Evolutionary conservation across 1,284 basidiomycete genomes (phyloP).

Genomic region (Irpex lacteus): DNA sequence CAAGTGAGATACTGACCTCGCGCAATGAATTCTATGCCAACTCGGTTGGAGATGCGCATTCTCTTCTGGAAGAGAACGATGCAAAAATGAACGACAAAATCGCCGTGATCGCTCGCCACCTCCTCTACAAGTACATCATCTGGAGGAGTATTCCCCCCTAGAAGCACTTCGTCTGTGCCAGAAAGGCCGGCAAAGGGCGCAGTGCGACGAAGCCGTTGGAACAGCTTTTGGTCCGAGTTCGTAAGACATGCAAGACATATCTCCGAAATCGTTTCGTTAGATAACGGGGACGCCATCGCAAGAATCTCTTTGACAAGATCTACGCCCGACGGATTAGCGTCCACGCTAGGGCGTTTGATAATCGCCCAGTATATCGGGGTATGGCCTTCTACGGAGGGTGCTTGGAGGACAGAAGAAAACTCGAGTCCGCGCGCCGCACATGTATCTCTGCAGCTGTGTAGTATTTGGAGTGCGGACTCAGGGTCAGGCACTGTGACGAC

Average conservation of each 20-base stretch:
- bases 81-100: slow-evolving; percentile 51
- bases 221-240: slow-evolving; percentile 58
- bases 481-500: slow-evolving; percentile 28
- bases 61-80: slow-evolving; percentile 67
- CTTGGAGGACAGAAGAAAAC: slow-evolving; percentile 51
- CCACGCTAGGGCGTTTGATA: slow-evolving; percentile 38
- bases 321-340: slow-evolving; percentile 22
- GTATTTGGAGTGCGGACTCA: slow-evolving; percentile 27
- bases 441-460: slow-evolving; percentile 45
- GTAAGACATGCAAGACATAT: slow-evolving; percentile 62
- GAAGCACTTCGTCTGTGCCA: slow-evolving; percentile 55
- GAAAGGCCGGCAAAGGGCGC: slow-evolving; percentile 47
- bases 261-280: slow-evolving; percentile 46
- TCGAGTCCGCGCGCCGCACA: slow-evolving; percentile 39
- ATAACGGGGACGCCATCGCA: slow-evolving; percentile 51
- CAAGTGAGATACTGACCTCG: slow-evolving; percentile 42
- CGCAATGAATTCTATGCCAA: slow-evolving; percentile 64
- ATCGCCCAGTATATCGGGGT: slow-evolving; percentile 71
- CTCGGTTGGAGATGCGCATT: slow-evolving; percentile 58
- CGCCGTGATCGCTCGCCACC: slow-evolving; percentile 40
- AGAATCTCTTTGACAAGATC: slow-evolving; percentile 54
- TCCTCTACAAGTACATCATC: slow-evolving; percentile 55
- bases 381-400: slow-evolving; percentile 59
- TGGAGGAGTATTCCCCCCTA: slow-evolving; percentile 45
- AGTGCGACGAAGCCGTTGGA: slow-evolving; percentile 54